A percentile compares a stretch with the other conserved stretches of the same genome.
phyloP scores from a whole-genome alignment of 495 filamentous ascomycete genomes.

The Daldinia childiae region DNA sequence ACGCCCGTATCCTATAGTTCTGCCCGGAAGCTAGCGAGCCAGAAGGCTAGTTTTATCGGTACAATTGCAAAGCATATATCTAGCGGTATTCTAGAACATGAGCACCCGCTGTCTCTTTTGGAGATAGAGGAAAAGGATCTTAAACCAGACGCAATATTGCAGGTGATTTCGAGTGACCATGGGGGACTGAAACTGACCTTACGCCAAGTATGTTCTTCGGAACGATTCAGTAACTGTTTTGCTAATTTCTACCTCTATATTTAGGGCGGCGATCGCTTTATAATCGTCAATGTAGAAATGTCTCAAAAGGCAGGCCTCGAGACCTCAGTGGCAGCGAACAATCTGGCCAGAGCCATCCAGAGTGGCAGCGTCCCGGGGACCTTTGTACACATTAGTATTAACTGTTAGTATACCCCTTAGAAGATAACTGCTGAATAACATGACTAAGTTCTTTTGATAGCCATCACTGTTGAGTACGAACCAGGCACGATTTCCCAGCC shows the following conservation, averaged over 20 bases:
- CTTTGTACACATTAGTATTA: slow-evolving; percentile 32
- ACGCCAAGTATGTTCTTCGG: slow-evolving; percentile 21
- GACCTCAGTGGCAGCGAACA: slow-evolving; percentile 25
- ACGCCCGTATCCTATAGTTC: slow-evolving; percentile 24
- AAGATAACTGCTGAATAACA: not conserved
- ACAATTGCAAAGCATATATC: slow-evolving; percentile 7
- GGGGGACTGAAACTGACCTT: slow-evolving; percentile 11
- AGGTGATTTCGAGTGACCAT: slow-evolving; percentile 2
- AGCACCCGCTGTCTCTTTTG: slow-evolving; percentile 11
- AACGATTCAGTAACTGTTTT: not conserved
- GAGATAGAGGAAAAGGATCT: not conserved
- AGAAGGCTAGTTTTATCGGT: slow-evolving; percentile 9
- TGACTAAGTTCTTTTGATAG: slow-evolving; percentile 7
- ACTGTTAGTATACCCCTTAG: slow-evolving; percentile 8
- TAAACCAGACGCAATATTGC: slow-evolving; percentile 23
- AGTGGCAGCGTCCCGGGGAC: slow-evolving; percentile 3
- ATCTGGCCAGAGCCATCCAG: slow-evolving; percentile 23
- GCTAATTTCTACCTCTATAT: not conserved
- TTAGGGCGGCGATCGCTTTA: slow-evolving; percentile 31
- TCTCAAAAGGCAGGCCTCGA: slow-evolving; percentile 27
- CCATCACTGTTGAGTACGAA: slow-evolving; percentile 32
- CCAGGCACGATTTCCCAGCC: slow-evolving; percentile 18
- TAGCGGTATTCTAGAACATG: not conserved
- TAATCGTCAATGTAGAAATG: slow-evolving; percentile 20
- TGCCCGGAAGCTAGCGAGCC: slow-evolving; percentile 19